phyloP scores from a whole-genome alignment of 768 basidiomycete species.

The Lentinula aciculospora region DNA sequence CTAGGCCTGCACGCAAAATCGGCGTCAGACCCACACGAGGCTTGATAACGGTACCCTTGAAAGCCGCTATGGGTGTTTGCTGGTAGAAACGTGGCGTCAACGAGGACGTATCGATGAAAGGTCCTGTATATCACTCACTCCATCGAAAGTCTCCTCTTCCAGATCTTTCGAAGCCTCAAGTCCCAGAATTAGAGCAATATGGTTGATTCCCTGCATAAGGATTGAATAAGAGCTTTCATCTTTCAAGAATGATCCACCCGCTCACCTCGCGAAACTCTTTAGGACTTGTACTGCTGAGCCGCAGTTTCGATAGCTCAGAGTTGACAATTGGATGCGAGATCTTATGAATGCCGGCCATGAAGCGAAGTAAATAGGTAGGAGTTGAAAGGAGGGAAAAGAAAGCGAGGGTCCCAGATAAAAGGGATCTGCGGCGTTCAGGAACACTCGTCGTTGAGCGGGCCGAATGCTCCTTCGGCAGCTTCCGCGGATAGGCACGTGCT shows the following conservation, averaged over 20 bases:
- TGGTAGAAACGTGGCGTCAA: slow-evolving; percentile 20
- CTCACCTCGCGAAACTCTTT: slow-evolving; percentile 78
- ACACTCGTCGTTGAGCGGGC: neutral
- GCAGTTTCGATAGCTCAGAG: slow-evolving; percentile 65
- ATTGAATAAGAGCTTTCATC: neutral
- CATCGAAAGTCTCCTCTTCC: slow-evolving; percentile 55
- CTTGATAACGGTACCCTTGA: slow-evolving; percentile 72
- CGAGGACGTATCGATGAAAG: neutral
- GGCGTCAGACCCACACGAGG: slow-evolving; percentile 82
- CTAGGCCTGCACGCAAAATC: slow-evolving; percentile 88
- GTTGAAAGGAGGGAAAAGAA: neutral
- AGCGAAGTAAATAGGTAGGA: neutral
- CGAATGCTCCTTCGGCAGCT: neutral
- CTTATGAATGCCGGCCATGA: slow-evolving; percentile 32
- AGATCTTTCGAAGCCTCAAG: slow-evolving; percentile 75
- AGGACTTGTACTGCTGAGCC: slow-evolving; percentile 51
- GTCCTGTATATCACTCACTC: slow-evolving; percentile 38
- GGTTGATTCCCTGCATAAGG: slow-evolving; percentile 58
- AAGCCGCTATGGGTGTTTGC: slow-evolving; percentile 77
- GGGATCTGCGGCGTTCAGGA: neutral
- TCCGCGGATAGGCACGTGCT: neutral
- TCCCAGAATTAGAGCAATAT: slow-evolving; percentile 74
- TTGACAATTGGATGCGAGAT: slow-evolving; percentile 71
- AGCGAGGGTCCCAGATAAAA: neutral
- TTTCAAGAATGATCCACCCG: neutral